A percentile compares a stretch with the other conserved stretches of the same genome.
phyloP scores from a whole-genome alignment of 2,329 filamentous ascomycete genomes.

The Sporothrix pallida region DNA sequence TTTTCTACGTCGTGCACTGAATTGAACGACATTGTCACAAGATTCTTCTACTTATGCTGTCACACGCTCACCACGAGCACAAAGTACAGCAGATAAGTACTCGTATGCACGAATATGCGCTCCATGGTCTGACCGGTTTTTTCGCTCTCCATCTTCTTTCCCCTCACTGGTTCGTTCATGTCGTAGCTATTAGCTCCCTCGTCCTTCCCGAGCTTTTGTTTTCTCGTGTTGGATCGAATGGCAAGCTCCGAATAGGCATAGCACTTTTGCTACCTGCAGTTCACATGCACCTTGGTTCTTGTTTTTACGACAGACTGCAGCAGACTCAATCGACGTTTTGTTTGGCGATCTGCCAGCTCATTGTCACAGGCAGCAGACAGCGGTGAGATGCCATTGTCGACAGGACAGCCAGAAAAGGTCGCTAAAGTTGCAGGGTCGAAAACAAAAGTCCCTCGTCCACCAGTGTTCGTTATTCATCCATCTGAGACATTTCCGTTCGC shows the following conservation, averaged over 20 bases:
- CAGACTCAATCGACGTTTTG: neutral
- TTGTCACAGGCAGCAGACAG: neutral
- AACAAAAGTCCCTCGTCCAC: neutral
- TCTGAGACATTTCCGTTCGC: constrained; percentile 9
- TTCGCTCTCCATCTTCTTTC: neutral
- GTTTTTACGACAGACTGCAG: neutral
- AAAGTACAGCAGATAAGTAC: neutral
- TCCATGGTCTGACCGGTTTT: neutral
- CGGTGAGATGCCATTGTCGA: neutral
- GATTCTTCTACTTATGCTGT: no score
- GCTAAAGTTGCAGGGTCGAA: neutral
- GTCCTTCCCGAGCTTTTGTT: neutral
- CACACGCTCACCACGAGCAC: no score
- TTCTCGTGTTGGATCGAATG: constrained; percentile 6
- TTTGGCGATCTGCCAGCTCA: neutral
- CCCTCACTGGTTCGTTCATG: neutral
- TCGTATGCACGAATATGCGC: constrained; percentile 14
- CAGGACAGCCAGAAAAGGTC: constrained; percentile 15
- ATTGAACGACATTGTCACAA: no score
- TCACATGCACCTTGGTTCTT: neutral
- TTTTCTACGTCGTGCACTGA: no score
- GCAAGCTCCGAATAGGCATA: constrained; percentile 5
- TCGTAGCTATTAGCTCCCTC: neutral
- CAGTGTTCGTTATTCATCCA: neutral
- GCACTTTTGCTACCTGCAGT: neutral